These are phyloP conservation scores for Persicaria tinctoria DNA, from an alignment of 148 eudicot species.

Conservation along the genomic window DNA sequence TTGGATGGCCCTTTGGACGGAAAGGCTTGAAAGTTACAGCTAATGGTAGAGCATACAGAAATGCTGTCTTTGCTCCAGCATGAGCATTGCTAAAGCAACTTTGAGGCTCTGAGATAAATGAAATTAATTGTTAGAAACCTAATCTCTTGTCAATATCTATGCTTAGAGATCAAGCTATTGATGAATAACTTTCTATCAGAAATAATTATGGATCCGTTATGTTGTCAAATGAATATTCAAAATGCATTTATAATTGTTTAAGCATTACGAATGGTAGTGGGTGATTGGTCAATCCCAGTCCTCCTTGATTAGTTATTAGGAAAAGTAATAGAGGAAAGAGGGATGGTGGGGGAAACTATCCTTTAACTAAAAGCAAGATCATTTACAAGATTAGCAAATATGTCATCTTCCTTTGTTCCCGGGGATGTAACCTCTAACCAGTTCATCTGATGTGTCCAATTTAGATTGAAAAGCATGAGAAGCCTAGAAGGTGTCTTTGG, in stretches of 20 bases:
- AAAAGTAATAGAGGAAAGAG: neutral
- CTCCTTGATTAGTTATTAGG: slow-evolving; percentile 8
- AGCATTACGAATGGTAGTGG: slow-evolving; percentile 17
- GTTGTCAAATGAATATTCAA: slow-evolving; percentile 3
- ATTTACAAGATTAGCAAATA: slow-evolving; percentile 4
- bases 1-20: neutral
- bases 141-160: neutral
- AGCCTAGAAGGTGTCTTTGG: neutral
- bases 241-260: slow-evolving; percentile 3
- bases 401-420: neutral
- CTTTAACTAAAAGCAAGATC: slow-evolving; percentile 18
- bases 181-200: neutral
- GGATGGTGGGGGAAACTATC: neutral
- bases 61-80: slow-evolving; percentile 12
- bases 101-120: slow-evolving; percentile 19
- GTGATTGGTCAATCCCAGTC: slow-evolving; percentile 14
- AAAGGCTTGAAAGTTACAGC: neutral
- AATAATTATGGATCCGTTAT: neutral
- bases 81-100: slow-evolving; percentile 4
- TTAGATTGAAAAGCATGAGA: neutral
- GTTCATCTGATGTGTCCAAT: neutral
- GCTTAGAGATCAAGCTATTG: neutral
- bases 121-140: slow-evolving; percentile 20
- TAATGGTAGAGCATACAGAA: neutral
- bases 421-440: neutral